These are phyloP conservation scores for Paracoccidioides brasiliensis DNA, from an alignment of 2,329 filamentous ascomycete species.

Conservation along the genomic window DNA sequence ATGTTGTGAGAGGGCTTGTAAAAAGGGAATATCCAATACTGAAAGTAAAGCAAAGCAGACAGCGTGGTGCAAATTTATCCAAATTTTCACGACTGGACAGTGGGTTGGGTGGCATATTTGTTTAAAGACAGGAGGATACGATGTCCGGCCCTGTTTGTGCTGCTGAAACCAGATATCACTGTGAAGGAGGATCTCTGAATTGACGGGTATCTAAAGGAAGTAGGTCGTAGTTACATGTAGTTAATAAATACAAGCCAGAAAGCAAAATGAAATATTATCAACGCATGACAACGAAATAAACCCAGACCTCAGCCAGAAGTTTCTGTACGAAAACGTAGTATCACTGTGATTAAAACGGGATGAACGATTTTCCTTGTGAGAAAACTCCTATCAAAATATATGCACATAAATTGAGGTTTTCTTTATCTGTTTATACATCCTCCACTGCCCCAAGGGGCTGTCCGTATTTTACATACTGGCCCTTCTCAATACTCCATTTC, in stretches of 20 bases:
- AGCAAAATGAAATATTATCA: background rate
- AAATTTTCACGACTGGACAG: too few species aligned
- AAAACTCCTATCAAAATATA: too few species aligned
- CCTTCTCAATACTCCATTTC: slow-evolving; percentile 76
- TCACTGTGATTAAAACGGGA: too few species aligned
- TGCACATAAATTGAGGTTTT: too few species aligned
- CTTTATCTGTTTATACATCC: background rate
- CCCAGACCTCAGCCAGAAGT: background rate
- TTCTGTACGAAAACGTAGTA: background rate
- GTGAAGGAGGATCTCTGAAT: background rate
- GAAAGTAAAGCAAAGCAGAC: too few species aligned
- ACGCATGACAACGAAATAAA: background rate
- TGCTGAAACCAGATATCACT: background rate
- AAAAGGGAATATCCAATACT: too few species aligned
- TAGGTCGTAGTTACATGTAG: background rate
- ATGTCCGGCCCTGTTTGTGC: background rate
- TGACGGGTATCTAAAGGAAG: background rate
- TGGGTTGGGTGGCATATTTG: too few species aligned
- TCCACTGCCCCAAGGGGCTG: slow-evolving; percentile 64
- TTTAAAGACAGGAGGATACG: too few species aligned
- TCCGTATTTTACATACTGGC: slow-evolving; percentile 78
- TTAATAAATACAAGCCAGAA: background rate
- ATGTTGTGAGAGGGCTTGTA: too few species aligned
- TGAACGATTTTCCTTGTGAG: too few species aligned
- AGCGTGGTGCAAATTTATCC: too few species aligned